These are phyloP conservation scores for Sarcomyxa edulis DNA, from an alignment of 768 basidiomycete species.

Conservation along the genomic window DNA sequence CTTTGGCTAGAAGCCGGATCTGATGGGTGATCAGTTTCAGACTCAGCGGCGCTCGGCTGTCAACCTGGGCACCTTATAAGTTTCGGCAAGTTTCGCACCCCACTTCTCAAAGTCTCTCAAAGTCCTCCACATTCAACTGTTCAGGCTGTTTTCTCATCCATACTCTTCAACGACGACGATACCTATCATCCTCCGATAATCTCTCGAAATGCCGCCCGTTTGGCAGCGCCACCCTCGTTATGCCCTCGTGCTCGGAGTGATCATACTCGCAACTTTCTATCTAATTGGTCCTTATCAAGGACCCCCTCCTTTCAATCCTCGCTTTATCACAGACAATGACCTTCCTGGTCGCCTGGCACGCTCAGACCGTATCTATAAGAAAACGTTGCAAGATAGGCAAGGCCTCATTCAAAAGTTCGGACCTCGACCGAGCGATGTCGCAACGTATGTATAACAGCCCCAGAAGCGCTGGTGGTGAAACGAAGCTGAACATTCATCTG, in stretches of 20 bases:
- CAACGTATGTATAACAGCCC: constrained; percentile 29
- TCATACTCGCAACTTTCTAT: constrained; percentile 40
- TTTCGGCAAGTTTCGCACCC: too few relatives aligned
- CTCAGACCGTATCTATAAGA: constrained; percentile 41
- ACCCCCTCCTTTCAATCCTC: constrained; percentile 9
- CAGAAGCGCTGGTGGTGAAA: background rate
- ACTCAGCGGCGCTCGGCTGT: too few relatives aligned
- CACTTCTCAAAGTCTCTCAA: too few relatives aligned
- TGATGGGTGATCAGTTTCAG: too few relatives aligned
- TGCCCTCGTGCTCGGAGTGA: constrained; percentile 33
- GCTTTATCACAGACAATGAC: constrained; percentile 20
- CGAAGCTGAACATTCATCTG: constrained; percentile 5
- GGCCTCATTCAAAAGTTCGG: constrained; percentile 52
- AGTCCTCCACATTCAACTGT: constrained; percentile 20
- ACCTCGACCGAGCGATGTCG: constrained; percentile 40
- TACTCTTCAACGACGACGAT: constrained; percentile 2
- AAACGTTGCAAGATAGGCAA: constrained; percentile 32
- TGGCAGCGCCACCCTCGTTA: constrained; percentile 50
- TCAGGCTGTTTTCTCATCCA: background rate
- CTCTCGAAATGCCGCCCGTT: constrained; percentile 23
- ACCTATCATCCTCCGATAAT: constrained; percentile 3
- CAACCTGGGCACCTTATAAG: too few relatives aligned
- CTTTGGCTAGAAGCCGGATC: too few relatives aligned
- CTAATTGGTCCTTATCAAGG: constrained; percentile 34
- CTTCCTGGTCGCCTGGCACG: constrained; percentile 35